Percentiles rank a stretch among this genome's conserved stretches.
Evolutionary conservation across 2,329 filamentous ascomycete genomes (phyloP).

Genomic region (Nothophaeocryptopus gaeumannii): DNA sequence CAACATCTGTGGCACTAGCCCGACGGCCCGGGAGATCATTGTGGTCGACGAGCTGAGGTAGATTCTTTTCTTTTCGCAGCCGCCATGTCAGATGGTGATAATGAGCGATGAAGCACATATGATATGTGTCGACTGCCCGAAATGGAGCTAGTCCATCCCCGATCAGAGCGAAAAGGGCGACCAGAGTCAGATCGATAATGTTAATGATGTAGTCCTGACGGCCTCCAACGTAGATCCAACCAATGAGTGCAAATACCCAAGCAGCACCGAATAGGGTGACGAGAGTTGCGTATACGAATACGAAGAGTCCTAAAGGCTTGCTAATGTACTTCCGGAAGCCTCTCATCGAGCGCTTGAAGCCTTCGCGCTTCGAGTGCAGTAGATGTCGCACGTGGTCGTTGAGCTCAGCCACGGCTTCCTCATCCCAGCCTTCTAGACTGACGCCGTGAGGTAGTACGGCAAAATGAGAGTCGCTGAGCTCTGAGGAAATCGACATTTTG

Average conservation of each 20-base stretch:
- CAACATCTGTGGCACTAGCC: slow-evolving; percentile 24
- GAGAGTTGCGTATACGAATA: slow-evolving; percentile 77
- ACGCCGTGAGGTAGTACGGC: slow-evolving; percentile 75
- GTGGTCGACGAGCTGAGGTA: slow-evolving; percentile 63
- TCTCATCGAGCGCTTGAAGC: slow-evolving; percentile 74
- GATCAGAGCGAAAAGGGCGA: slow-evolving; percentile 61
- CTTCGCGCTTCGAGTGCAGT: slow-evolving; percentile 75
- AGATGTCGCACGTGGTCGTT: slow-evolving; percentile 87
- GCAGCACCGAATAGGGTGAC: slow-evolving; percentile 82
- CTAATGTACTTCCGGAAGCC: slow-evolving; percentile 78
- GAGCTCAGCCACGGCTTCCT: slow-evolving; percentile 69
- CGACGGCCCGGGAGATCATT: slow-evolving; percentile 61
- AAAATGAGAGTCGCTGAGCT: slow-evolving; percentile 67
- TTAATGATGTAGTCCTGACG: slow-evolving; percentile 62
- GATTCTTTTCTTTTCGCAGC: slow-evolving; percentile 55
- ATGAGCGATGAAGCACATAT: slow-evolving; percentile 77
- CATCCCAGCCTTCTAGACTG: slow-evolving; percentile 69
- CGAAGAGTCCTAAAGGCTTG: slow-evolving; percentile 73
- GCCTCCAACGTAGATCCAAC: slow-evolving; percentile 78
- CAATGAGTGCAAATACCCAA: slow-evolving; percentile 87
- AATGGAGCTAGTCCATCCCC: slow-evolving; percentile 67
- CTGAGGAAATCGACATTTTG: slow-evolving; percentile 61
- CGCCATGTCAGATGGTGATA: slow-evolving; percentile 68
- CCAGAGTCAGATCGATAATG: slow-evolving; percentile 57
- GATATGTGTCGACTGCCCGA: slow-evolving; percentile 77